These are phyloP conservation scores for Aspergillus novoparasiticus DNA, from an alignment of 2,329 filamentous ascomycete genomes.

Conservation along the genomic window DNA sequence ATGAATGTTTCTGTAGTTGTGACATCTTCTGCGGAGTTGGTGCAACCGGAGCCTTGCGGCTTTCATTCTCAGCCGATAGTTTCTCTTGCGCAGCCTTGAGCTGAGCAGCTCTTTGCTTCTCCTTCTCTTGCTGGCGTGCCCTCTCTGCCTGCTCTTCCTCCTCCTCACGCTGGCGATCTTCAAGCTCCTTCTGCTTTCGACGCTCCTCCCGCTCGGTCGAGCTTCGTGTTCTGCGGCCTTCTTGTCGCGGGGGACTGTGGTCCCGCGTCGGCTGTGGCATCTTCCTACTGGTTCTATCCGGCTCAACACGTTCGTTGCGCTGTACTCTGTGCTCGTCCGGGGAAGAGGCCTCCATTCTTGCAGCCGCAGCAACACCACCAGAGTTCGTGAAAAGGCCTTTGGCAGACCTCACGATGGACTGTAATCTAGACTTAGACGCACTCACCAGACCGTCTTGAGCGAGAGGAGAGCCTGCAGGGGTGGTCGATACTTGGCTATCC, in stretches of 20 bases:
- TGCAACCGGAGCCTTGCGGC: conserved; percentile 25
- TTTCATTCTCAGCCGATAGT: conserved; percentile 37
- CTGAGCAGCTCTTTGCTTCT: conserved; percentile 28
- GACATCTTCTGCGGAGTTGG: conserved; percentile 31
- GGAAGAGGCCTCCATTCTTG: conserved; percentile 58
- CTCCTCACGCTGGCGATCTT: conserved; percentile 40
- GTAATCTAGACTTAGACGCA: conserved; percentile 89
- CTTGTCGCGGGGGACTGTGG: conserved; percentile 37
- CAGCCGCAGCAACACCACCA: conserved; percentile 59
- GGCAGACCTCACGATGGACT: conserved; percentile 85
- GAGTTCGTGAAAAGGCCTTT: conserved; percentile 83
- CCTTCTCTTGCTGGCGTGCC: conserved; percentile 10
- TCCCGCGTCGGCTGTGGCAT: conserved; percentile 25
- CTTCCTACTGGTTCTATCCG: conserved; percentile 23
- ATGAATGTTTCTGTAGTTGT: conserved; percentile 30
- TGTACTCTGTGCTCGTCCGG: conserved; percentile 39
- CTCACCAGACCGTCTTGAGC: conserved; percentile 78
- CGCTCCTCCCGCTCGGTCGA: conserved; percentile 59
- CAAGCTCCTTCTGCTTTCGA: conserved; percentile 36
- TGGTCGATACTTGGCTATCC: conserved; percentile 55
- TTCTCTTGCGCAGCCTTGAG: conserved; percentile 31
- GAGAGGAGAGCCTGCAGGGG: conserved; percentile 58
- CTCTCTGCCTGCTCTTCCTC: conserved; percentile 27
- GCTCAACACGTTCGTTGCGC: conserved; percentile 29
- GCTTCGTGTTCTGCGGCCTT: conserved; percentile 57